These are phyloP conservation scores for Porodaedalea pini DNA, from an alignment of 1,284 basidiomycete genomes.

Conservation along the genomic window DNA sequence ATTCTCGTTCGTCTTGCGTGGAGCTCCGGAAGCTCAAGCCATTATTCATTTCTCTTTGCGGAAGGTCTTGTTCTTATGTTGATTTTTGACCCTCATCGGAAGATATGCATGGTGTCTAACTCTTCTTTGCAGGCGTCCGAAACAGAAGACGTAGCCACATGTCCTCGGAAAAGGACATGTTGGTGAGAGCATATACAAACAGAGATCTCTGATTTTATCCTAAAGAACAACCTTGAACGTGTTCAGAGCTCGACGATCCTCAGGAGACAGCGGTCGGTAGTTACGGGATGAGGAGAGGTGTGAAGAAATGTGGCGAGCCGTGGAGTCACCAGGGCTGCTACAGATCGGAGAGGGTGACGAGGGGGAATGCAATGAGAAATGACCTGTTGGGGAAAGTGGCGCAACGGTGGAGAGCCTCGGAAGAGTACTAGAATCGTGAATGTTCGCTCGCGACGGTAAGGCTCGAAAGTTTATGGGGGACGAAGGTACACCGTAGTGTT, in stretches of 20 bases:
- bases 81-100: too few relatives aligned
- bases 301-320: constrained; percentile 19
- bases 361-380: constrained; percentile 9
- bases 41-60: background rate
- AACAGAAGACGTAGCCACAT: background rate
- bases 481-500: background rate
- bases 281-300: constrained; percentile 19
- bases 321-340: constrained; percentile 24
- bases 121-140: background rate
- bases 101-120: background rate
- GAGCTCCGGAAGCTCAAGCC: background rate
- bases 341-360: constrained; percentile 3
- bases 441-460: background rate
- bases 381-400: constrained; percentile 12
- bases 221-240: constrained; percentile 53
- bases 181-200: background rate
- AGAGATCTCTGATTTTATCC: background rate
- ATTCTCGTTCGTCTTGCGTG: too few relatives aligned
- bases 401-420: constrained; percentile 18
- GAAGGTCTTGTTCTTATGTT: background rate
- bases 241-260: constrained; percentile 54
- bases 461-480: background rate
- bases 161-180: background rate
- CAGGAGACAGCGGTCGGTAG: constrained; percentile 51
- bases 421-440: constrained; percentile 10